Evolutionary conservation across 1,139 yeast genomes (phyloP).

Genomic region (Taphrina betulina): DNA sequence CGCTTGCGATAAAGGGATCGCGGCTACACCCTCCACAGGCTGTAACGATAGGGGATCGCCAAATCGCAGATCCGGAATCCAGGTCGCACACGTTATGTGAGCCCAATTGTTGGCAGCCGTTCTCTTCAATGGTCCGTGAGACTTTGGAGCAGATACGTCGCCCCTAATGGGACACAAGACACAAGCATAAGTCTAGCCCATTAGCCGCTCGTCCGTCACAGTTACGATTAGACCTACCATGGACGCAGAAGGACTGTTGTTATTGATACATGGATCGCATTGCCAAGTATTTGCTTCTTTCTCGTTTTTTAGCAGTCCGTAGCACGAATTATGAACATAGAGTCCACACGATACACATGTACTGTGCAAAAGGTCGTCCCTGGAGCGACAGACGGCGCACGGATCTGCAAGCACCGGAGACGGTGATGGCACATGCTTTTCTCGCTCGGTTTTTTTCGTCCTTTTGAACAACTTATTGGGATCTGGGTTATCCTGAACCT

Average conservation of each 20-base stretch:
- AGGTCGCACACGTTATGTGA: conserved; percentile 73
- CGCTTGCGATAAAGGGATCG: conserved; percentile 41
- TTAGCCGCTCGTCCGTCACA: too few relatives aligned
- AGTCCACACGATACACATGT: conserved; percentile 70
- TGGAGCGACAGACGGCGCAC: conserved; percentile 41
- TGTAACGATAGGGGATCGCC: conserved; percentile 49
- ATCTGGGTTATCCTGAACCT: conserved; percentile 38
- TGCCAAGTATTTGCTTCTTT: conserved; percentile 55
- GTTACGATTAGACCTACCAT: too few relatives aligned
- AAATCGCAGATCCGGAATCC: conserved; percentile 50
- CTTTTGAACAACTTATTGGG: background rate
- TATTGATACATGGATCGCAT: conserved; percentile 81
- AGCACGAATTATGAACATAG: conserved; percentile 68
- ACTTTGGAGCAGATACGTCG: conserved; percentile 41
- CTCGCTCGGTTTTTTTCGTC: conserved; percentile 46
- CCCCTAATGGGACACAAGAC: conserved; percentile 56
- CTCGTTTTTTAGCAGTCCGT: conserved; percentile 51
- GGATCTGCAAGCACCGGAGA: background rate
- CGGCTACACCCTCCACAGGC: conserved; percentile 47
- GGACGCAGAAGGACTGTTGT: conserved; percentile 58
- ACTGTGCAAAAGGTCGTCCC: conserved; percentile 45
- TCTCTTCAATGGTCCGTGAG: conserved; percentile 71
- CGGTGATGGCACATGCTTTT: conserved; percentile 53
- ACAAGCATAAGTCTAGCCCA: conserved; percentile 57
- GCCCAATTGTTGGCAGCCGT: conserved; percentile 74